A percentile compares a stretch with the other conserved stretches of the same genome.
These are phyloP conservation scores for Phyllostachys edulis DNA, from an alignment of 176 grass and related monocot genomes.

Conservation along the genomic window DNA sequence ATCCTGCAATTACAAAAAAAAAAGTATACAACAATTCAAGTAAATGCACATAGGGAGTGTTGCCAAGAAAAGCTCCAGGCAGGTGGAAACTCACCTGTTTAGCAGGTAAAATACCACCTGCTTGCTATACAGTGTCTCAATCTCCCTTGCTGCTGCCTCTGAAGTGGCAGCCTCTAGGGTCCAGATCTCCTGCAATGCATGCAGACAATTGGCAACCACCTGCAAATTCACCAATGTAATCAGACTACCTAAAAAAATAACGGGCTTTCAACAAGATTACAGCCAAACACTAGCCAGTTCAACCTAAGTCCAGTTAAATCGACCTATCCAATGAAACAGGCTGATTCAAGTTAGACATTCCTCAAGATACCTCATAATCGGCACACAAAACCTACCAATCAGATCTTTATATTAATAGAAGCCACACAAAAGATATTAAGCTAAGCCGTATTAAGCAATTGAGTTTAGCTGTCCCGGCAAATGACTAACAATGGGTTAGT, in stretches of 20 bases:
- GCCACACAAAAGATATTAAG: neutral
- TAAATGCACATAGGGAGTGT: neutral
- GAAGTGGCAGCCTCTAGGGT: constrained; percentile 76
- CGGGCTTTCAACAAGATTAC: neutral
- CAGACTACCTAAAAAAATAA: neutral
- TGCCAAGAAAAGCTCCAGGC: neutral
- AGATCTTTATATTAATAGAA: neutral
- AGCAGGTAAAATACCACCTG: constrained; percentile 74
- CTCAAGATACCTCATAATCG: neutral
- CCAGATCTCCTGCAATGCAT: constrained; percentile 93
- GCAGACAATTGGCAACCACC: constrained; percentile 96
- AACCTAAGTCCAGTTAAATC: neutral
- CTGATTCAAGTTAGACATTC: neutral
- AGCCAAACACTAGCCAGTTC: neutral
- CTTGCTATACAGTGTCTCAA: constrained; percentile 89
- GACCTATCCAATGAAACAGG: constrained; percentile 13
- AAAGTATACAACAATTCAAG: neutral
- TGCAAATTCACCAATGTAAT: constrained; percentile 37
- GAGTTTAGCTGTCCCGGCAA: neutral
- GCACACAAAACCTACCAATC: neutral
- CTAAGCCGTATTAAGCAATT: neutral
- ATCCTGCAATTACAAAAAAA: constrained; percentile 54
- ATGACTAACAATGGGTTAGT: neutral
- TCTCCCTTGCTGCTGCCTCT: constrained; percentile 84
- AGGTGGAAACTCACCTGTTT: constrained; percentile 62